Conservation (phyloP, 2,329 filamentous ascomycete species). For the Aspergillus sergii region DNA sequence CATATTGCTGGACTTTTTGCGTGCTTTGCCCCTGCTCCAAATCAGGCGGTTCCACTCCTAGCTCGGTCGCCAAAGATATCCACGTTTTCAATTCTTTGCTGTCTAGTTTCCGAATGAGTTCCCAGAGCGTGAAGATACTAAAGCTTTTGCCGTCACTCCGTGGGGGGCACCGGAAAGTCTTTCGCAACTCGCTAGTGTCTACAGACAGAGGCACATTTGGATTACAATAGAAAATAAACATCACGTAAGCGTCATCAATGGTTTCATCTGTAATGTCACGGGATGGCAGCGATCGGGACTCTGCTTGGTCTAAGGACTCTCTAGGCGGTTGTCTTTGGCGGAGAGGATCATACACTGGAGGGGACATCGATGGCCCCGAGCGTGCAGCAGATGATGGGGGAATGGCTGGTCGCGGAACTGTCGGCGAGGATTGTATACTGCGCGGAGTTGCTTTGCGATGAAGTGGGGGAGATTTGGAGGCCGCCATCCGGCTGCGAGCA, state of each 20-base stretch:
- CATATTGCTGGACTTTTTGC: slow-evolving; percentile 94
- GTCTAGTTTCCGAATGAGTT: slow-evolving; percentile 77
- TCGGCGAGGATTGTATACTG: slow-evolving; percentile 43
- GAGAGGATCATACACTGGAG: slow-evolving; percentile 37
- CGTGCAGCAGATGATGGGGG: slow-evolving; percentile 30
- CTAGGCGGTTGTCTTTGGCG: slow-evolving; percentile 30
- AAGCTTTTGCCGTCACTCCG: slow-evolving; percentile 88
- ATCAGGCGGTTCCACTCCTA: slow-evolving; percentile 87
- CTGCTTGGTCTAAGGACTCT: slow-evolving; percentile 43
- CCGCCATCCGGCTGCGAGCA: slow-evolving; percentile 34
- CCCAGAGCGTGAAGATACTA: slow-evolving; percentile 73
- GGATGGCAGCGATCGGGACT: slow-evolving; percentile 62
- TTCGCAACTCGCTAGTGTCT: slow-evolving; percentile 71
- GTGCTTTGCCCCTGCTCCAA: slow-evolving; percentile 82
- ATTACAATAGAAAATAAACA: slow-evolving; percentile 90
- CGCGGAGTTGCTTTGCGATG: slow-evolving; percentile 42
- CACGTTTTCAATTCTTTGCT: slow-evolving; percentile 87
- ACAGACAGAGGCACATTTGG: slow-evolving; percentile 71
- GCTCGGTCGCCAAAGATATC: slow-evolving; percentile 80
- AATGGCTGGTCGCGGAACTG: slow-evolving; percentile 31
- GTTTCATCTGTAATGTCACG: slow-evolving; percentile 68
- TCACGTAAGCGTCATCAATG: slow-evolving; percentile 80
- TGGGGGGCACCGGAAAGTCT: slow-evolving; percentile 76
- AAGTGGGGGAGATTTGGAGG: slow-evolving; percentile 39
- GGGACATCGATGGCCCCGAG: slow-evolving; percentile 44